Percentiles rank a stretch among this genome's conserved stretches.
Evolutionary conservation across 2,329 filamentous ascomycete species (phyloP).

Genomic region (Teratosphaeria epicoccoides): DNA sequence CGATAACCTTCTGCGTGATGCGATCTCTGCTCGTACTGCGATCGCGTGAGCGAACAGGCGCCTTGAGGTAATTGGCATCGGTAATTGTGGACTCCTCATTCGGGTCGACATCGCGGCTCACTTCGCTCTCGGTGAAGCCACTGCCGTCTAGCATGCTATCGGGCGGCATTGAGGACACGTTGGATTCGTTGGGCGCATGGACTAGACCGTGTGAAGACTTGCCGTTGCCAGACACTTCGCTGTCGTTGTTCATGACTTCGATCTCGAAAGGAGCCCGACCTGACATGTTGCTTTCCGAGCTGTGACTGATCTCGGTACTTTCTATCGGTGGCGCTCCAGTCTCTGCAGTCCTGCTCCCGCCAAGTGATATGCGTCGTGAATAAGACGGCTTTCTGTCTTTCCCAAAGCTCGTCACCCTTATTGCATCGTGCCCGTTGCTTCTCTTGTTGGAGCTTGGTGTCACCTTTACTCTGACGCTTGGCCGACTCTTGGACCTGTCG

Average conservation of each 20-base stretch:
- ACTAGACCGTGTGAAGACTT: constrained; percentile 44
- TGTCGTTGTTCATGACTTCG: constrained; percentile 62
- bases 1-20: constrained; percentile 57
- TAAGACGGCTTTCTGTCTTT: constrained; percentile 61
- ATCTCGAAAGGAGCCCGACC: constrained; percentile 69
- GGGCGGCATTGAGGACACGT: constrained; percentile 75
- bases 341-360: constrained; percentile 33
- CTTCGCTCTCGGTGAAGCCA: constrained; percentile 35
- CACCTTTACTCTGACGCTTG: constrained; percentile 70
- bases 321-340: constrained; percentile 16
- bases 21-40: constrained; percentile 57
- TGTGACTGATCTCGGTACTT: constrained; percentile 51
- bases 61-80: constrained; percentile 37
- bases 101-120: constrained; percentile 37
- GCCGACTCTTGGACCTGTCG: constrained; percentile 54
- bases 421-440: constrained; percentile 51
- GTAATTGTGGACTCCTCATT: constrained; percentile 27
- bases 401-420: constrained; percentile 76
- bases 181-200: constrained; percentile 61
- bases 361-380: constrained; percentile 56
- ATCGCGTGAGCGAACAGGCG: constrained; percentile 47
- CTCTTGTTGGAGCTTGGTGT: constrained; percentile 59
- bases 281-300: constrained; percentile 67
- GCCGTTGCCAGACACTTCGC: constrained; percentile 52
- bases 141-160: constrained; percentile 56